These are phyloP conservation scores for Colletotrichum abscissum DNA, from an alignment of 2,329 filamentous ascomycete species.

Conservation along the genomic window DNA sequence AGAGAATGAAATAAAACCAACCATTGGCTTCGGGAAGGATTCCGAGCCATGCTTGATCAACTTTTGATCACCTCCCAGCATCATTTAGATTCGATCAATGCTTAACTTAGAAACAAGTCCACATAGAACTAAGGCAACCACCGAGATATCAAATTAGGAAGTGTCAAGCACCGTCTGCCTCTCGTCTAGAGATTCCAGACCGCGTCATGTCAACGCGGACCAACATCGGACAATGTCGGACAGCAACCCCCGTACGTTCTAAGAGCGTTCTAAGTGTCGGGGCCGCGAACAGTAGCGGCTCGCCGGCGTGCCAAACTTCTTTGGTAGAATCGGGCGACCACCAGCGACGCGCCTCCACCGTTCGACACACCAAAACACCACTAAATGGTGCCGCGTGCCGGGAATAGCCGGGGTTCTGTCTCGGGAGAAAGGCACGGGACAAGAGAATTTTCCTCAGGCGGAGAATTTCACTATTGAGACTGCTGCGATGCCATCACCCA, in stretches of 20 bases:
- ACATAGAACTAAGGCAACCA: neutral
- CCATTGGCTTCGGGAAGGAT: neutral
- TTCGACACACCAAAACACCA: neutral
- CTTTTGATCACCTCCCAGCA: neutral
- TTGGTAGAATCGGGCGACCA: conserved; percentile 1
- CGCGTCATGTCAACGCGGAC: neutral
- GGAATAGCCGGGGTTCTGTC: neutral
- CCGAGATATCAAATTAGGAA: neutral
- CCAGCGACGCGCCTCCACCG: conserved; percentile 1
- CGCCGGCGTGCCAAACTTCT: neutral
- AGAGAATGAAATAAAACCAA: neutral
- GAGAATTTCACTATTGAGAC: neutral
- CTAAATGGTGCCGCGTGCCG: neutral
- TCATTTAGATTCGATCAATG: neutral
- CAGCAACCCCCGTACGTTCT: no score
- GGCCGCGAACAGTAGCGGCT: neutral
- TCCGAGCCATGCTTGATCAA: neutral
- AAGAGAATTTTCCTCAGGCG: neutral
- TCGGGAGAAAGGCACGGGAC: neutral
- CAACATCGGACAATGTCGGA: neutral
- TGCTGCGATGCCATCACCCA: neutral
- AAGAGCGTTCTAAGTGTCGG: neutral
- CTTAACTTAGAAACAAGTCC: neutral
- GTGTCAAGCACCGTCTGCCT: neutral
- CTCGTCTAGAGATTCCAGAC: neutral